Conservation (phyloP, 164 flowering plant species). For the Piper betle region DNA sequence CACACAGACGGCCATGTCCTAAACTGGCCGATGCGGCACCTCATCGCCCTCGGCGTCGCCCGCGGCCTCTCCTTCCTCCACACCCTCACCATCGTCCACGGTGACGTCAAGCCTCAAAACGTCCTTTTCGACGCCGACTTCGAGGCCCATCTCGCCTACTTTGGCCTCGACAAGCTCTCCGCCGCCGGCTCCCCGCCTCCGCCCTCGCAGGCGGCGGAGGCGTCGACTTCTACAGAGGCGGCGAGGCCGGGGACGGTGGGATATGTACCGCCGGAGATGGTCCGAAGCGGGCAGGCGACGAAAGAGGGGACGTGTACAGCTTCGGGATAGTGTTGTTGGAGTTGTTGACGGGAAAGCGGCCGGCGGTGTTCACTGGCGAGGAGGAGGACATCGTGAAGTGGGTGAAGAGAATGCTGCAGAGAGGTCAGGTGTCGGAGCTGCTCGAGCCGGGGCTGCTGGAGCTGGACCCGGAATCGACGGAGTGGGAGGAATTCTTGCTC, state of each 20-base stretch:
- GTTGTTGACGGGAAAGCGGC: conserved; percentile 66
- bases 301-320: conserved; percentile 80
- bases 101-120: conserved; percentile 77
- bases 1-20: conserved; percentile 90
- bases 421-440: conserved; percentile 68
- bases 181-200: conserved; percentile 8
- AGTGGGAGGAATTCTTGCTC: conserved; percentile 94
- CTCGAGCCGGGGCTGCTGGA: conserved; percentile 83
- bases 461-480: conserved; percentile 91
- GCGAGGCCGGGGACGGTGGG: conserved; percentile 48
- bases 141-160: conserved; percentile 84
- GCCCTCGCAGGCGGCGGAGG: conserved; percentile 1
- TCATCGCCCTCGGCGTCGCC: conserved; percentile 81
- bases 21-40: conserved; percentile 97
- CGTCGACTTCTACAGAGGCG: conserved; percentile 33
- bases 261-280: conserved; percentile 68
- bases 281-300: conserved; percentile 29
- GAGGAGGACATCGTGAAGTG: conserved; percentile 98
- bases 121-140: conserved; percentile 90
- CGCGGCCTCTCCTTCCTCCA: conserved; percentile 77
- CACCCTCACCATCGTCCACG: conserved; percentile 45
- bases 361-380: conserved; percentile 59
- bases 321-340: conserved; percentile 84
- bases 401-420: conserved; percentile 87
- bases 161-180: conserved; percentile 46